These are phyloP conservation scores for Exophiala calicioides DNA, from an alignment of 2,329 filamentous ascomycete genomes.

Conservation along the genomic window DNA sequence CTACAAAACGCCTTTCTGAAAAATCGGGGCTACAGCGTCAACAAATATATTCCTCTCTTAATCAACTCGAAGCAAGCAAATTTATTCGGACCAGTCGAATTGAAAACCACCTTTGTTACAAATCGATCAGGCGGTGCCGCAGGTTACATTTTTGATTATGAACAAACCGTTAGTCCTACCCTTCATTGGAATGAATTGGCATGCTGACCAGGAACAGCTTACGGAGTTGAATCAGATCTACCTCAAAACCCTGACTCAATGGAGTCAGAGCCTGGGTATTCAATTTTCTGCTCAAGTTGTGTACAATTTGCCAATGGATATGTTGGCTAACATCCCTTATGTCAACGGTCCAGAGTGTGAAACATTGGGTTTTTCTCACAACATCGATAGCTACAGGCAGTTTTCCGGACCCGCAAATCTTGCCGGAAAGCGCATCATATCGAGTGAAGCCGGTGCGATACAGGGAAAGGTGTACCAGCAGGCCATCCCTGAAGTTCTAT, in stretches of 20 bases:
- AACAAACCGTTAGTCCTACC: too few relatives aligned
- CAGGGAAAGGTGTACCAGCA: conserved; percentile 31
- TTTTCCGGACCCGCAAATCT: conserved; percentile 44
- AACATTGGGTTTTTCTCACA: conserved; percentile 39
- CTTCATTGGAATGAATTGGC: too few relatives aligned
- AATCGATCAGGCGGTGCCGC: too few relatives aligned
- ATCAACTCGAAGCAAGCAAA: too few relatives aligned
- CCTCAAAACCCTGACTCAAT: conserved; percentile 35
- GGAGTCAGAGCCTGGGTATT: conserved; percentile 37
- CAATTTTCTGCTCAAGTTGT: conserved; percentile 43
- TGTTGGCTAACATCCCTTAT: conserved; percentile 38
- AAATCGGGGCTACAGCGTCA: conserved; percentile 39
- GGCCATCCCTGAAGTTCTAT: conserved; percentile 35
- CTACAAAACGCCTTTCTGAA: conserved; percentile 36
- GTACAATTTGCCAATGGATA: conserved; percentile 48
- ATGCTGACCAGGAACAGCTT: too few relatives aligned
- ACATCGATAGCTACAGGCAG: conserved; percentile 45
- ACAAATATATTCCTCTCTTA: conserved; percentile 39
- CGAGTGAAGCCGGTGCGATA: conserved; percentile 41
- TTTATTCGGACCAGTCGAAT: too few relatives aligned
- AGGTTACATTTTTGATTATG: too few relatives aligned
- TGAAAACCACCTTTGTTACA: too few relatives aligned
- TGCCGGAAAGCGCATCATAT: conserved; percentile 42
- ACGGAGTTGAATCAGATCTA: conserved; percentile 36
- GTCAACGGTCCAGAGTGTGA: conserved; percentile 48